Evolutionary conservation across 2,329 filamentous ascomycete species (phyloP).

Genomic region (Apiospora marii): DNA sequence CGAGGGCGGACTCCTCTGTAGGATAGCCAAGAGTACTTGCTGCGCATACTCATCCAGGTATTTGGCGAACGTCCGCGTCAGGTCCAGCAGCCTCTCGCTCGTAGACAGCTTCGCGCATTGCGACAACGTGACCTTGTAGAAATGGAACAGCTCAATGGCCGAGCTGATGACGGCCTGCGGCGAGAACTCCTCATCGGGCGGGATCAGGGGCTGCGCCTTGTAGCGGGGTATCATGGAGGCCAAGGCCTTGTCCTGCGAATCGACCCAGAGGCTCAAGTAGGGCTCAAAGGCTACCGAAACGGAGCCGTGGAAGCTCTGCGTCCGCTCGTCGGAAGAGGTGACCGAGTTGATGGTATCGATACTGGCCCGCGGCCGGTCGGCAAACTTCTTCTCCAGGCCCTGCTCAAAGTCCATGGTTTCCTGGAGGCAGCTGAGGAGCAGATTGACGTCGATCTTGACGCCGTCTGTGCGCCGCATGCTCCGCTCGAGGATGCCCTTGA

Average conservation of each 20-base stretch:
- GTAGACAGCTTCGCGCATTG: conserved; percentile 98
- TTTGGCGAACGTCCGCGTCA: conserved; percentile 86
- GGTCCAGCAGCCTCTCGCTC: conserved; percentile 82
- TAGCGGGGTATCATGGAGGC: conserved; percentile 87
- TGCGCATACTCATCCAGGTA: conserved; percentile 97
- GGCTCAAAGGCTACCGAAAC: conserved; percentile 98
- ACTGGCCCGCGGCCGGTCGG: conserved; percentile 76
- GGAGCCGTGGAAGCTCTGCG: conserved; percentile 82
- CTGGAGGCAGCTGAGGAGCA: conserved; percentile 87
- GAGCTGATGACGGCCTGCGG: conserved; percentile 89
- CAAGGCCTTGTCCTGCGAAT: conserved; percentile 91
- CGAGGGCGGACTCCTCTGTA: conserved; percentile 63
- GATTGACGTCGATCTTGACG: conserved; percentile 84
- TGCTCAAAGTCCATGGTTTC: conserved; percentile 98
- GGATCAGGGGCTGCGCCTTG: conserved; percentile 78
- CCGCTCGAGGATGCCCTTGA: conserved; percentile 88
- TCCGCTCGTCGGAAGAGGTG: conserved; percentile 67
- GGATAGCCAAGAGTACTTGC: conserved; percentile 81
- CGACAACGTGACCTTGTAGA: conserved; percentile 90
- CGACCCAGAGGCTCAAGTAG: conserved; percentile 96
- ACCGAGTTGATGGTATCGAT: conserved; percentile 85
- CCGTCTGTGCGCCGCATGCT: conserved; percentile 83
- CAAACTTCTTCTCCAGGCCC: conserved; percentile 83
- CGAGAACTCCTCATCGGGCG: conserved; percentile 90
- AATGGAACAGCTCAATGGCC: conserved; percentile 96